Conservation (phyloP, 179 eudicot species). For the Heliamphora pulchella region DNA sequence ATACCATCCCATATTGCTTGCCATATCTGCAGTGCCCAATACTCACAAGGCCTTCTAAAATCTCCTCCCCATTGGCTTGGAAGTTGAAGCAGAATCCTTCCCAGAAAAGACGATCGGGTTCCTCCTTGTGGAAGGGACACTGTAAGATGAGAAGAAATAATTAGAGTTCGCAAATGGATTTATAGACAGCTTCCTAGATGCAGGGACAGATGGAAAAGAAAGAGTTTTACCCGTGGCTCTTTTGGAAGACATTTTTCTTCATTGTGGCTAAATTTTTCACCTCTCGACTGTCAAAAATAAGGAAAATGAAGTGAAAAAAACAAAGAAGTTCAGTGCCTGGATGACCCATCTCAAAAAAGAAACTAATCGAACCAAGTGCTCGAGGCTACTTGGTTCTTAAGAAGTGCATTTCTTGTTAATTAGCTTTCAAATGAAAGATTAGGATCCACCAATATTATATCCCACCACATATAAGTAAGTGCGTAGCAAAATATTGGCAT, state of each 20-base stretch:
- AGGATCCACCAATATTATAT: neutral
- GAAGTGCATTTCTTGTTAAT: neutral
- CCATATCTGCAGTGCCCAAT: neutral
- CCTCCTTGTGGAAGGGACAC: slow-evolving; percentile 5
- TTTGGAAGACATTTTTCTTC: slow-evolving; percentile 39
- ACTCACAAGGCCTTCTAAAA: slow-evolving; percentile 6
- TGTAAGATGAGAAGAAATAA: slow-evolving; percentile 1
- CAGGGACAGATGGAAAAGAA: neutral
- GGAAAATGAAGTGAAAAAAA: neutral
- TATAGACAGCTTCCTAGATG: neutral
- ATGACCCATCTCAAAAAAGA: neutral
- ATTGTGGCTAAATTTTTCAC: slow-evolving; percentile 51
- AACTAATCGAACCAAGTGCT: slow-evolving; percentile 1
- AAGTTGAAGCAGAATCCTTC: slow-evolving; percentile 22
- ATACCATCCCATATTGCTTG: neutral
- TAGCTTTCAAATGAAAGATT: neutral
- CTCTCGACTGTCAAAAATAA: slow-evolving; percentile 40
- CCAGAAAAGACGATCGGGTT: slow-evolving; percentile 14
- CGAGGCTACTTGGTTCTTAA: neutral
- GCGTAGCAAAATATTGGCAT: neutral
- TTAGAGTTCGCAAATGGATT: neutral
- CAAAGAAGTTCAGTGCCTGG: neutral
- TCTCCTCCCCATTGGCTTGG: slow-evolving; percentile 20
- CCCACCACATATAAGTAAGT: neutral
- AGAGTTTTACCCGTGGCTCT: slow-evolving; percentile 16